These are phyloP conservation scores for Pisolithus orientalis DNA, from an alignment of 768 basidiomycete genomes.

Conservation along the genomic window DNA sequence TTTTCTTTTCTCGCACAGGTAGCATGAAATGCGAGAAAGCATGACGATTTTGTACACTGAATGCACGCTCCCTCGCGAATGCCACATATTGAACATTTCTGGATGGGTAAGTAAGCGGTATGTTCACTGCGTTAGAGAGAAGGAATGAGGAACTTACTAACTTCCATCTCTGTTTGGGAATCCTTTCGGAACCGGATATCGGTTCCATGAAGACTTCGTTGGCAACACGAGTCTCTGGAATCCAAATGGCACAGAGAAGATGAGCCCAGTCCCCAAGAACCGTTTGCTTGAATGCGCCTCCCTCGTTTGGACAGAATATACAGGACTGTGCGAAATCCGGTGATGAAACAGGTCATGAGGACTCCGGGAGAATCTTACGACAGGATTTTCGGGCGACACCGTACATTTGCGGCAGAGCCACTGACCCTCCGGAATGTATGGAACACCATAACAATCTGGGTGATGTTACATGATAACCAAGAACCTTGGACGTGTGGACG, in stretches of 20 bases:
- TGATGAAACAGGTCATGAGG: background rate
- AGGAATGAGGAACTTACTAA: conserved; percentile 50
- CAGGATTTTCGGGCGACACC: conserved; percentile 93
- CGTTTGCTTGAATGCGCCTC: conserved; percentile 98
- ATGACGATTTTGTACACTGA: conserved; percentile 86
- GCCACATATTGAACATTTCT: conserved; percentile 64
- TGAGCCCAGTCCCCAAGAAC: conserved; percentile 91
- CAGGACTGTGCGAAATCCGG: conserved; percentile 56
- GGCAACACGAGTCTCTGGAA: conserved; percentile 87
- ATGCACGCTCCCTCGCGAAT: conserved; percentile 80
- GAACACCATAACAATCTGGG: conserved; percentile 95
- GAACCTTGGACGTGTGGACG: conserved; percentile 10
- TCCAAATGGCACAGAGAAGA: conserved; percentile 94
- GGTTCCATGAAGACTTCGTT: conserved; percentile 99
- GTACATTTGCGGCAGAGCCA: conserved; percentile 99
- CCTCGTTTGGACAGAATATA: conserved; percentile 93
- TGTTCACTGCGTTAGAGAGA: background rate
- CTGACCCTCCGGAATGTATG: conserved; percentile 98
- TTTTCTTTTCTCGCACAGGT: conserved; percentile 90
- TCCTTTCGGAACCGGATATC: conserved; percentile 80
- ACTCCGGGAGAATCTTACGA: conserved; percentile 46
- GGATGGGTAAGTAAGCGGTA: conserved; percentile 5
- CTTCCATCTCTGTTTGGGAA: conserved; percentile 91
- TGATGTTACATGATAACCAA: conserved; percentile 5
- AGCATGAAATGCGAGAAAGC: conserved; percentile 90